Evolutionary conservation across 345 rosid genomes (phyloP), one percentile per base, ranked within the genome.

Genomic region (Arabidopsis thaliana): DNA sequence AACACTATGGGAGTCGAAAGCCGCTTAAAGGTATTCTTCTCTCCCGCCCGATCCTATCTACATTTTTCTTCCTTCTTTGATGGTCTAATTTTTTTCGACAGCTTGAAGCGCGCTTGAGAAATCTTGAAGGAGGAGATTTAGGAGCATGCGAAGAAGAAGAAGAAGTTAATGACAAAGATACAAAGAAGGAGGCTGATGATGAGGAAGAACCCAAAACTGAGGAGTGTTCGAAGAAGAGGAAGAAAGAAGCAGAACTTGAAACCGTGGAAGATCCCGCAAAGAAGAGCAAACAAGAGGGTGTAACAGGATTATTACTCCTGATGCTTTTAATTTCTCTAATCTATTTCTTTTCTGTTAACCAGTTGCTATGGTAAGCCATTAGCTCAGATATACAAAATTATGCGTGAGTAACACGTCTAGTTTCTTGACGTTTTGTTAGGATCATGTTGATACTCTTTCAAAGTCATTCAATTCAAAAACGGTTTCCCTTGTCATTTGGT

Each of bases 101-200:
- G 98, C 93, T 94, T 62, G 97, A 90, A 84, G 87, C 88, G 51
- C 77, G 98, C 44, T 78, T 91, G 76, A 89, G 96, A 69, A 81
- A 71, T 60, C 95, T 91, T 2, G 93, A 88, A 79, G 93, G 95
- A 34, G 86, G 74, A 77, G 95, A 88, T 64, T 72, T 87, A 71
- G 82, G 90, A 46, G 83, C 2, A 79, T 91, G 45, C 89, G 93
- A 52, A 96, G 2, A 94, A 89, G 84, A 87, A 86, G 96, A 91
- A n/a, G n/a, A n/a, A 81, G 89, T 74, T 59, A 88, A 89, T 80
- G 90, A 91, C 76, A 91, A 89, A 74, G 97, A 94, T 71, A 58
- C 84, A 24, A 93, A 86, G 90, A 83, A 72, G 78, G 79, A 73
- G 52, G 71, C 73, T 1, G 81, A 85, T 2, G 82, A 48, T 36